phyloP scores from a whole-genome alignment of 1,284 basidiomycete species.

The Cerioporus squamosus region DNA sequence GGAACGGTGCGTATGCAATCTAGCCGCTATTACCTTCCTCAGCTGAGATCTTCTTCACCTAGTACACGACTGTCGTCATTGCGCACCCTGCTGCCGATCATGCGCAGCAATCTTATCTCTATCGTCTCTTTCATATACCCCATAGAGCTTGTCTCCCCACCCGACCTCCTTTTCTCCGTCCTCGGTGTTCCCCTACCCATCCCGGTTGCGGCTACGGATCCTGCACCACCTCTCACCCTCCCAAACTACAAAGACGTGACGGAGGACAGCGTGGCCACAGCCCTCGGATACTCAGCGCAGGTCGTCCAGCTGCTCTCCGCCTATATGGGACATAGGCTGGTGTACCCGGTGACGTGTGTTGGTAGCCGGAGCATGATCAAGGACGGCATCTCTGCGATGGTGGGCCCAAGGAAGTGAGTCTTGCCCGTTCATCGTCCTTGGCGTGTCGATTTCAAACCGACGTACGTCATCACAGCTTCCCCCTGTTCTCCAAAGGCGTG shows the following conservation, averaged over 20 bases:
- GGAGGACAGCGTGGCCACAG: constrained; percentile 84
- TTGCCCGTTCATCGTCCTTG: neutral
- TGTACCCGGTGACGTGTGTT: constrained; percentile 89
- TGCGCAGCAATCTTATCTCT: constrained; percentile 74
- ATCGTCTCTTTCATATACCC: constrained; percentile 84
- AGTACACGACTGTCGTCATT: constrained; percentile 53
- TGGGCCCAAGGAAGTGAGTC: constrained; percentile 87
- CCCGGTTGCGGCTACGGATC: constrained; percentile 74
- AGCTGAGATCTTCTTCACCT: constrained; percentile 11
- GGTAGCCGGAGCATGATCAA: constrained; percentile 88
- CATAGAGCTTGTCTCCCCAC: constrained; percentile 81
- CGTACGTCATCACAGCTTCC: constrained; percentile 67
- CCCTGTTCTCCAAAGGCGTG: constrained; percentile 91
- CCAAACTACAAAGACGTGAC: constrained; percentile 72
- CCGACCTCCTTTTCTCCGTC: constrained; percentile 86
- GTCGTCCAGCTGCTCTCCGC: constrained; percentile 79
- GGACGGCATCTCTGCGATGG: constrained; percentile 92
- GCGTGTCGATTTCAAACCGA: constrained; percentile 19
- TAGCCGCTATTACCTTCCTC: constrained; percentile 6
- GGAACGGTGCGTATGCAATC: constrained; percentile 21
- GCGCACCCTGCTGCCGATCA: constrained; percentile 53
- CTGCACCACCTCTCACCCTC: constrained; percentile 82
- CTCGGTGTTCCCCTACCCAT: constrained; percentile 85
- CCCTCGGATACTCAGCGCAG: constrained; percentile 88
- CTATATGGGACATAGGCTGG: constrained; percentile 78